These are phyloP conservation scores for Fusarium torulosum DNA, from an alignment of 2,329 filamentous ascomycete species.

Conservation along the genomic window DNA sequence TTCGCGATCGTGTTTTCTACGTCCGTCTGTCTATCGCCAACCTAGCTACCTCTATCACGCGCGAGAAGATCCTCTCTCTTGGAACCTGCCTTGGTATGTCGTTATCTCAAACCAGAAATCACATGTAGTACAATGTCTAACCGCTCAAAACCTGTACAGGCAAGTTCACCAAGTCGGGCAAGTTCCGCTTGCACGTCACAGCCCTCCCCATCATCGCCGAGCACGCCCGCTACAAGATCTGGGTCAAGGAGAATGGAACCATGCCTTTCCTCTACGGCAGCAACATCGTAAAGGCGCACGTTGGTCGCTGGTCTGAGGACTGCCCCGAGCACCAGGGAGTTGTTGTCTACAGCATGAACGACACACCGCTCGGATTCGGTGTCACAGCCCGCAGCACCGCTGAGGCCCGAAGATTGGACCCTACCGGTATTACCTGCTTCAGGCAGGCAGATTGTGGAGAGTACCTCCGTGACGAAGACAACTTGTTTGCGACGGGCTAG, in stretches of 20 bases:
- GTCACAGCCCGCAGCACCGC: conserved; percentile 89
- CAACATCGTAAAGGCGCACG: conserved; percentile 79
- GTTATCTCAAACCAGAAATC: background rate
- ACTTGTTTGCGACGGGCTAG: conserved; percentile 69
- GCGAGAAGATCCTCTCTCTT: conserved; percentile 85
- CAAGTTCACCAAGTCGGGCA: conserved; percentile 96
- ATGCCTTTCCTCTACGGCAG: conserved; percentile 98
- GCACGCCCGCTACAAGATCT: conserved; percentile 95
- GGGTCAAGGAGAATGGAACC: conserved; percentile 95
- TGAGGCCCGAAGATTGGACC: conserved; percentile 86
- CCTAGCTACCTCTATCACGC: conserved; percentile 85
- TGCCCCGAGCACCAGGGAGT: conserved; percentile 94
- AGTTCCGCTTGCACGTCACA: conserved; percentile 95
- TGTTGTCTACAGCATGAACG: conserved; percentile 91
- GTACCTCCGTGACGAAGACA: conserved; percentile 87
- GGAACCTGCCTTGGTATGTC: conserved; percentile 80
- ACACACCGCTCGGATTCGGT: conserved; percentile 93
- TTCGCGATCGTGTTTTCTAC: conserved; percentile 90
- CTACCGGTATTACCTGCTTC: conserved; percentile 90
- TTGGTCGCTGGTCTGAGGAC: conserved; percentile 89
- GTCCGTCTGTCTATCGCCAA: conserved; percentile 91
- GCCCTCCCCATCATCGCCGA: conserved; percentile 87
- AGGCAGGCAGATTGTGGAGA: conserved; percentile 95
- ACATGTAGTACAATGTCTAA: conserved; percentile 23
- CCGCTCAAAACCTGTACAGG: conserved; percentile 59